Percentiles rank a stretch among this genome's conserved stretches.
Conservation (phyloP, 179 eudicot species). For the Patellifolia procumbens region DNA sequence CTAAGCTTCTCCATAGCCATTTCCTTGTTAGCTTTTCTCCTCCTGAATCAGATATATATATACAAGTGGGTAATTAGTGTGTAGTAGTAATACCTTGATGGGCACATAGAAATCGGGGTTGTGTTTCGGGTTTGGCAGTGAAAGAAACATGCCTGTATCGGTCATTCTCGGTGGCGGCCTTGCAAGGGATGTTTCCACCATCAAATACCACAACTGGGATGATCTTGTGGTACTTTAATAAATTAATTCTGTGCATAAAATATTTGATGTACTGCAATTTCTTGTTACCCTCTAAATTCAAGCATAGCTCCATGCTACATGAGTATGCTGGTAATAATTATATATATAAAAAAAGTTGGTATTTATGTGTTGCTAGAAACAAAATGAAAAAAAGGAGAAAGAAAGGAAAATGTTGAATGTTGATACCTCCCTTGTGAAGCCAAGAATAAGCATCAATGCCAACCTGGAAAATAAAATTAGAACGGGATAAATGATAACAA, state of each 20-base stretch:
- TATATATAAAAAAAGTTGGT: too few relatives aligned
- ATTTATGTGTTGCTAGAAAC: too few relatives aligned
- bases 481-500: background rate
- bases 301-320: constrained; percentile 76
- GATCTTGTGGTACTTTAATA: constrained; percentile 62
- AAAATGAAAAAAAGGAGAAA: too few relatives aligned
- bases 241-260: constrained; percentile 72
- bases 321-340: constrained; percentile 94
- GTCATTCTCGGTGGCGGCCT: constrained; percentile 65
- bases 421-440: constrained; percentile 86
- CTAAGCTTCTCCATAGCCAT: constrained; percentile 72
- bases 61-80: too few relatives aligned
- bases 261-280: constrained; percentile 67
- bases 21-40: constrained; percentile 57
- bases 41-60: constrained; percentile 37
- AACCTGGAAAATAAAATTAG: constrained; percentile 52
- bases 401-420: background rate
- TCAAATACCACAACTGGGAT: constrained; percentile 88
- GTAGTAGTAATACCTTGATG: too few relatives aligned
- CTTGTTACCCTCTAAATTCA: constrained; percentile 70
- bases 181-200: constrained; percentile 71
- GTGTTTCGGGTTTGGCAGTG: too few relatives aligned
- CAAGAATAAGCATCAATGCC: constrained; percentile 92
- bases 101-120: background rate
- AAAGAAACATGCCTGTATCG: constrained; percentile 52